Evolutionary conservation across 1,284 basidiomycete genomes (phyloP).

Genomic region (Albatrellus sp.): DNA sequence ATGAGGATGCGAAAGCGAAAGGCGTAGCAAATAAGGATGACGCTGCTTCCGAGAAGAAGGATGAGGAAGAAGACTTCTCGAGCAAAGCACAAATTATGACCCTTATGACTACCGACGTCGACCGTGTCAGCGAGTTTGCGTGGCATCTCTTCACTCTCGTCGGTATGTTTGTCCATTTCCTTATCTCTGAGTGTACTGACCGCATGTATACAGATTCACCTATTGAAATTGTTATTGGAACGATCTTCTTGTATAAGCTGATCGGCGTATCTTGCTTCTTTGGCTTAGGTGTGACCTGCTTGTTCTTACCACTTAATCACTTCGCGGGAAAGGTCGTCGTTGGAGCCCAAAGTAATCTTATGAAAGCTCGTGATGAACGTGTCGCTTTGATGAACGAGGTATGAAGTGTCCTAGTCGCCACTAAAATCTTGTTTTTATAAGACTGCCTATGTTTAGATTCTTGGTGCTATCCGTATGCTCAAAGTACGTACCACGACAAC

Average conservation of each 20-base stretch:
- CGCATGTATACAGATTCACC: constrained; percentile 52
- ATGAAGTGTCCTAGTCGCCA: not conserved
- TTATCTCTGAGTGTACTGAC: not conserved
- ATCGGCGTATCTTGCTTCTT: constrained; percentile 74
- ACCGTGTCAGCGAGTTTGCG: constrained; percentile 76
- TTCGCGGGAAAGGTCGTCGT: constrained; percentile 80
- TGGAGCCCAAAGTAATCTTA: constrained; percentile 74
- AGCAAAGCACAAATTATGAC: constrained; percentile 89
- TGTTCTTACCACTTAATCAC: constrained; percentile 84
- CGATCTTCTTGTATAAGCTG: constrained; percentile 69
- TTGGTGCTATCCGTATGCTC: constrained; percentile 88
- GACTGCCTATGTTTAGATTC: constrained; percentile 28
- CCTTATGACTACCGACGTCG: constrained; percentile 82
- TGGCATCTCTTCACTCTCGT: constrained; percentile 67
- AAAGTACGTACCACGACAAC: constrained; percentile 36
- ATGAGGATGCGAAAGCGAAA: constrained; percentile 16
- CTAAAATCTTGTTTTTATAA: not conserved
- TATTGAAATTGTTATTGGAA: constrained; percentile 74
- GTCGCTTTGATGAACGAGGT: constrained; percentile 84
- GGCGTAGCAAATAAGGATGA: not conserved
- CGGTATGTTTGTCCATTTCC: constrained; percentile 25
- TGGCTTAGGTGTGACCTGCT: constrained; percentile 71
- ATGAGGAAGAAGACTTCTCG: constrained; percentile 69
- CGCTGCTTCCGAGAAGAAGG: constrained; percentile 23
- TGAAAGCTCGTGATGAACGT: constrained; percentile 86